phyloP scores from a whole-genome alignment of 208 protist species.

The Trypanosoma cruzi region DNA sequence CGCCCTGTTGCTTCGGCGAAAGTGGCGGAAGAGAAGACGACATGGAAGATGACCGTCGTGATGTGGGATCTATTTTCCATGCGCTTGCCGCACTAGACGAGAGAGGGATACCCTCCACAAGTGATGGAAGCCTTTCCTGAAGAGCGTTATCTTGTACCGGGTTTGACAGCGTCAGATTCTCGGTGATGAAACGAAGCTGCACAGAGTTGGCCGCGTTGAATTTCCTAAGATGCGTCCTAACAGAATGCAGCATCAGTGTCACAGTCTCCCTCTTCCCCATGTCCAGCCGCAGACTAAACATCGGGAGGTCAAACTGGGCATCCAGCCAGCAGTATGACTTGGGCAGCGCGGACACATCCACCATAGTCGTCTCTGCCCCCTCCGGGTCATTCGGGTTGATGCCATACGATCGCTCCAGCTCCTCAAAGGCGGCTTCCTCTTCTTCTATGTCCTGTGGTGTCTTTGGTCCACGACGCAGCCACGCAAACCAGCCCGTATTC shows the following conservation, averaged over 20 bases:
- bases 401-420: constrained; percentile 72
- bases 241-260: constrained; percentile 54
- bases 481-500: constrained; percentile 53
- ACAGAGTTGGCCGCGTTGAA: constrained; percentile 67
- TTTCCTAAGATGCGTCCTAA: constrained; percentile 37
- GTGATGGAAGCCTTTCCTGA: constrained; percentile 24
- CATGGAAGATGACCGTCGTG: too few relatives aligned
- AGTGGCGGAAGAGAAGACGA: constrained; percentile 12
- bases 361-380: constrained; percentile 22
- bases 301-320: constrained; percentile 53
- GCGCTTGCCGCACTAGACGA: constrained; percentile 12
- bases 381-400: constrained; percentile 49
- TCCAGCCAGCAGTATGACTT: constrained; percentile 74
- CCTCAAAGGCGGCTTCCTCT: constrained; percentile 53
- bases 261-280: constrained; percentile 47
- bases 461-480: constrained; percentile 33
- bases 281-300: constrained; percentile 51
- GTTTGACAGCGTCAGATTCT: constrained; percentile 78
- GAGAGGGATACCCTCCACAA: constrained; percentile 38
- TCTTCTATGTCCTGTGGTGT: constrained; percentile 37
- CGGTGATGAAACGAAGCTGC: constrained; percentile 54
- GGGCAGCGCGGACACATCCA: constrained; percentile 40
- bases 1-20: constrained; percentile 1
- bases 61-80: constrained; percentile 22
- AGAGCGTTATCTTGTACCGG: constrained; percentile 30